A percentile compares a stretch with the other conserved stretches of the same genome.
These are phyloP conservation scores for Ustanciosporium gigantosporum DNA, from an alignment of 1,284 basidiomycete genomes.

Conservation along the genomic window DNA sequence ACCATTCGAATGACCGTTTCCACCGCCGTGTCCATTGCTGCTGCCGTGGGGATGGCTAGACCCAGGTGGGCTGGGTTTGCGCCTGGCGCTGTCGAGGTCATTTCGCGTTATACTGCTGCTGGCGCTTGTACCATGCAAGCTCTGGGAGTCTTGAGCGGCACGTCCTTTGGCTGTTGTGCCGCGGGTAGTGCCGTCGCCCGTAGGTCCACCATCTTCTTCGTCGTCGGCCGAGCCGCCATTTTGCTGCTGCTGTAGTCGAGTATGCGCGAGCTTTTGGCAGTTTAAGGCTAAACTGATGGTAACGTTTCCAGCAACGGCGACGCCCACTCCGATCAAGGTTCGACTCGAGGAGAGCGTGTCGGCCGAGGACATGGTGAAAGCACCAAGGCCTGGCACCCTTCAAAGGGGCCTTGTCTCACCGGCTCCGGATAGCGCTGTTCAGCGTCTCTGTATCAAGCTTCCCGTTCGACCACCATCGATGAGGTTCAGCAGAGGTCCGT, in stretches of 20 bases:
- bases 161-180: too few relatives aligned
- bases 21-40: background rate
- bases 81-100: background rate
- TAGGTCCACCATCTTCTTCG: too few relatives aligned
- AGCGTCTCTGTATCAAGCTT: too few relatives aligned
- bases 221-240: constrained; percentile 1
- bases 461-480: too few relatives aligned
- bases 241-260: constrained; percentile 65
- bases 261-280: constrained; percentile 84
- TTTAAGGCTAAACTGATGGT: constrained; percentile 82
- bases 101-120: too few relatives aligned
- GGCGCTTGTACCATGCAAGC: too few relatives aligned
- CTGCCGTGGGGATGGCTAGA: background rate
- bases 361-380: too few relatives aligned
- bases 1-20: constrained; percentile 4
- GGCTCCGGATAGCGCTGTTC: too few relatives aligned
- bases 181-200: too few relatives aligned
- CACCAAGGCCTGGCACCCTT: too few relatives aligned
- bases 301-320: constrained; percentile 82
- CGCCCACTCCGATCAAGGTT: constrained; percentile 73
- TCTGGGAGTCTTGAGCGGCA: background rate
- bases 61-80: background rate
- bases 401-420: too few relatives aligned
- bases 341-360: constrained; percentile 10
- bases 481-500: too few relatives aligned